Evolutionary conservation across 495 filamentous ascomycete genomes (phyloP), one percentile per base, ranked within the genome.

Genomic region (Neurospora cerealis): DNA sequence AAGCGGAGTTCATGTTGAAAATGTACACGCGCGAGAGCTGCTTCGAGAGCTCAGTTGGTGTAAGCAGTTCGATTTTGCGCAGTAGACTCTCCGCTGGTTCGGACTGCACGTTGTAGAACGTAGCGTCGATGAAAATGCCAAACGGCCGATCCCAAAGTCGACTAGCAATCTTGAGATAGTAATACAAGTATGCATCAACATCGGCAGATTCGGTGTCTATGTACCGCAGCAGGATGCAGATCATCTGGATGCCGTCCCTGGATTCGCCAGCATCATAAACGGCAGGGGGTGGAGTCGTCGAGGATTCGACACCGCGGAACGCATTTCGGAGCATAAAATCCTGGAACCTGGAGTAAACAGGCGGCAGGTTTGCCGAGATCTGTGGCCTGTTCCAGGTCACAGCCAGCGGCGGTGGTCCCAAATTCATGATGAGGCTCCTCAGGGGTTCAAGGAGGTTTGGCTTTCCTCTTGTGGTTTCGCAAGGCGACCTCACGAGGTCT

Each of bases 1-100:
- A 89, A 6, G 87, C 86, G 75, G 85, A 90, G 76, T 91, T 91
- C 89, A 91, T 91, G 75, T 91, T 91, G 80, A 91, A 91, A 70
- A 91, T 83, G 73, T 91, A 91, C 24, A 88, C 80, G 70, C 88
- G 81, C 15, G 83, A 82, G 5, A 91, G 82, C 69, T 89, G 86
- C 66, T 82, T 83, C 13, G 86, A 80, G 69, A 91, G 78, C 72
- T 91, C 89, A 6, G 82, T 82, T 6, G 89, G 89, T 40, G 87
- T 89, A 13, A 91, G 83, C 32, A 81, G 79, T 74, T 89, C 87
- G 21, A 90, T 77, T 73, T 86, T 88, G 19, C 83, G 83, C 76
- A 89, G 87, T 15, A 91, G 73, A 19, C 87, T 85, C 75, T 91
- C 89, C 54, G 86, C 86, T 15, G 88, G 83, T 69, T 91, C 89